Conservation (phyloP, 495 filamentous ascomycete species). For the Aspergillus egyptiacus region DNA sequence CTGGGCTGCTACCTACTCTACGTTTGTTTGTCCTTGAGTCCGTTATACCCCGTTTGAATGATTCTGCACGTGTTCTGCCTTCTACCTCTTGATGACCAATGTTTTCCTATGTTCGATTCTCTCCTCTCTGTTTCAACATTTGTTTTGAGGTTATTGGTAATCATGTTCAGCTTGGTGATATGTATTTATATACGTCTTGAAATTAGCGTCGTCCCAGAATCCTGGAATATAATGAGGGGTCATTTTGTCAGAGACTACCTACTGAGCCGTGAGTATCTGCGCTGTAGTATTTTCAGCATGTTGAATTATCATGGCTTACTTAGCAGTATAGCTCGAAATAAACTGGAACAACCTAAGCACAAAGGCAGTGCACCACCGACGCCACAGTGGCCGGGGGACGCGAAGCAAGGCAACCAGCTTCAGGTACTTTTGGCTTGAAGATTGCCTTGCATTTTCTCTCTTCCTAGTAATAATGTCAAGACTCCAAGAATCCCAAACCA, state of each 20-base stretch:
- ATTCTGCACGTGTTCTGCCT: conserved; percentile 11
- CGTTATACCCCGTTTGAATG: conserved; percentile 20
- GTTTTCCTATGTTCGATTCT: not conserved
- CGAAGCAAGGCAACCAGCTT: not conserved
- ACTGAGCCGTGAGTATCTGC: too few species aligned
- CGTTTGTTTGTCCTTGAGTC: conserved; percentile 12
- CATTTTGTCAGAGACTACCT: not conserved
- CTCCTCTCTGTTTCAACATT: not conserved
- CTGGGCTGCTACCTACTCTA: not conserved
- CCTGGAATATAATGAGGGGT: conserved; percentile 17
- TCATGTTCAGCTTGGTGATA: conserved; percentile 6
- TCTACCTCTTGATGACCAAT: not conserved
- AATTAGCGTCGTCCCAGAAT: conserved; percentile 13
- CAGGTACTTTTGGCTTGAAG: too few species aligned
- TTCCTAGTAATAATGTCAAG: not conserved
- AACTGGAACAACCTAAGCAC: not conserved
- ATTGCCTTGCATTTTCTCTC: not conserved
- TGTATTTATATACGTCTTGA: conserved; percentile 14
- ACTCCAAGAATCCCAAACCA: not conserved
- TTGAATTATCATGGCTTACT: too few species aligned
- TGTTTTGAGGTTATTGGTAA: conserved; percentile 1
- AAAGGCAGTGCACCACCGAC: not conserved
- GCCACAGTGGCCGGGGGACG: not conserved
- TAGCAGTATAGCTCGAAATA: too few species aligned
- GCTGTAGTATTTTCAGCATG: too few species aligned